phyloP scores from a whole-genome alignment of 768 basidiomycete species.

The Hemileccinum impolitum region DNA sequence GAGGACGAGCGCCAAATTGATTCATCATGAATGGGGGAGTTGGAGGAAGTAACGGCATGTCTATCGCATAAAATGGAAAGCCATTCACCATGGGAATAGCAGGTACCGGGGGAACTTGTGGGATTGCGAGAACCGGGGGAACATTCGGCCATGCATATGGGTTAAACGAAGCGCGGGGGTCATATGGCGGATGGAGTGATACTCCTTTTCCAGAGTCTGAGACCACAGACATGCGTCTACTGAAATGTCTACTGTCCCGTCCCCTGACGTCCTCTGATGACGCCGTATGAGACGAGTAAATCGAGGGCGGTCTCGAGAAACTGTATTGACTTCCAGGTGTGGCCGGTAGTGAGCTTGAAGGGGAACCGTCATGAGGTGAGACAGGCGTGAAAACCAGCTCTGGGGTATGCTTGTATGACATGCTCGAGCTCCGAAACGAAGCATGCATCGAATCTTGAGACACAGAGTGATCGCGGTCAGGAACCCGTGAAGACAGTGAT shows the following conservation, averaged over 20 bases:
- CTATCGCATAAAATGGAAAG: constrained; percentile 47
- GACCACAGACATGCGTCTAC: constrained; percentile 42
- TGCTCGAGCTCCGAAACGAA: constrained; percentile 24
- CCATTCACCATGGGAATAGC: constrained; percentile 30
- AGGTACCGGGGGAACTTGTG: constrained; percentile 40
- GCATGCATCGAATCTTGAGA: constrained; percentile 37
- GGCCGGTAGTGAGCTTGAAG: constrained; percentile 45
- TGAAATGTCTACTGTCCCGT: constrained; percentile 34
- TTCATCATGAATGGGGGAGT: constrained; percentile 75
- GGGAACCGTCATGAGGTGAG: constrained; percentile 42
- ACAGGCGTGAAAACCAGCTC: constrained; percentile 39
- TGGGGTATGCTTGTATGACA: constrained; percentile 44
- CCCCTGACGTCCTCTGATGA: constrained; percentile 57
- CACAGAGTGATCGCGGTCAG: constrained; percentile 34
- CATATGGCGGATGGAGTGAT: constrained; percentile 25
- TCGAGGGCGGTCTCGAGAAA: constrained; percentile 52
- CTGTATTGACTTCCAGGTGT: constrained; percentile 36
- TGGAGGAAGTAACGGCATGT: constrained; percentile 71
- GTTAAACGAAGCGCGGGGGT: constrained; percentile 22
- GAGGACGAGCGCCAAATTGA: constrained; percentile 44
- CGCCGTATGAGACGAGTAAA: constrained; percentile 50
- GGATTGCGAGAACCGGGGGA: constrained; percentile 39
- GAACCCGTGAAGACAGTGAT: constrained; percentile 17
- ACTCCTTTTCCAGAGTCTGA: constrained; percentile 32
- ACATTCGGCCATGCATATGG: constrained; percentile 28